phyloP scores from a whole-genome alignment of 2,329 filamentous ascomycete species.

The Paraphaeosphaeria minitans region DNA sequence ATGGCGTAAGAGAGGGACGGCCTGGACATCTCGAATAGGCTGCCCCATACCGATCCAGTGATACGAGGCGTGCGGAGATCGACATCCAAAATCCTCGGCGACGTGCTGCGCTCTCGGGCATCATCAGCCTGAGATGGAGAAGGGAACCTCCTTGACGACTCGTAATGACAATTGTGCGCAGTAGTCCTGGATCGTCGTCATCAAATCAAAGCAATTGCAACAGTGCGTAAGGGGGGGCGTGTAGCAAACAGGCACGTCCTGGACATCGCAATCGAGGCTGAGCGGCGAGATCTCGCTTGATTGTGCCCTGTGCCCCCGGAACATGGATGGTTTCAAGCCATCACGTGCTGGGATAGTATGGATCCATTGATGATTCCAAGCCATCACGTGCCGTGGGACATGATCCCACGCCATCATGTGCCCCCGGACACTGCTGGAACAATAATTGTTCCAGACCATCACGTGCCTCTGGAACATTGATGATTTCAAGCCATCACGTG shows the following conservation, averaged over 20 bases:
- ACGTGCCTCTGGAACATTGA: conserved; percentile 11
- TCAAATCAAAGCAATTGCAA: background rate
- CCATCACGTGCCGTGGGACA: conserved; percentile 12
- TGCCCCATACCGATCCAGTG: background rate
- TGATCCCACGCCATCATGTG: conserved; percentile 10
- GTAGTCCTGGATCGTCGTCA: background rate
- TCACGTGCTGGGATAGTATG: conserved; percentile 16
- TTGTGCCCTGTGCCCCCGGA: background rate
- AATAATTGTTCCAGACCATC: conserved; percentile 2
- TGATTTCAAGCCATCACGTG: conserved; percentile 11
- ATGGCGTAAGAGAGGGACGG: conserved; percentile 28
- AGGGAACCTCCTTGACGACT: background rate
- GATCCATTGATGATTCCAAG: conserved; percentile 6
- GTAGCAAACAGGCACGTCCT: conserved; percentile 5
- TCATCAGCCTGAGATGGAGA: background rate
- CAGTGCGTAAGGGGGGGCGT: background rate
- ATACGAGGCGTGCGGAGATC: conserved; percentile 10
- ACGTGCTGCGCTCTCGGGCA: background rate
- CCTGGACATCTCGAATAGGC: conserved; percentile 21
- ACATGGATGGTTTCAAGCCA: conserved; percentile 1
- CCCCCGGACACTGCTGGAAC: conserved; percentile 9
- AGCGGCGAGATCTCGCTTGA: conserved; percentile 19
- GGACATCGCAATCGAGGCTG: conserved; percentile 19
- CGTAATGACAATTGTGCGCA: background rate
- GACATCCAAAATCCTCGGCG: conserved; percentile 6